A percentile compares a stretch with the other conserved stretches of the same genome.
These are phyloP conservation scores for Perkinsus marinus DNA, from an alignment of 169 alveolate species.

Conservation along the genomic window DNA sequence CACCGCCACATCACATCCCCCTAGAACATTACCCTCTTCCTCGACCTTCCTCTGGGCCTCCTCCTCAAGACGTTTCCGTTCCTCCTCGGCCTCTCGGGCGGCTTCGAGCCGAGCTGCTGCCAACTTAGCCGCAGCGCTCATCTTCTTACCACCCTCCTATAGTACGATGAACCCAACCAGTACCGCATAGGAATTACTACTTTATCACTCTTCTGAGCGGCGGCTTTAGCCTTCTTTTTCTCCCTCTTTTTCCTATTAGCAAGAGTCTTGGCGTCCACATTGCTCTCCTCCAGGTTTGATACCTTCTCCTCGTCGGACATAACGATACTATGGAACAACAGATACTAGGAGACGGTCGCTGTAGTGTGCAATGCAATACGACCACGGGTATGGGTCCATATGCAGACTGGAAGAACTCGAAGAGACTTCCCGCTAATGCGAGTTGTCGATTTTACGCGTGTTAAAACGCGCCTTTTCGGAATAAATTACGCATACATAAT, in stretches of 20 bases:
- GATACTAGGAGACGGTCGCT: not conserved
- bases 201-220: not conserved
- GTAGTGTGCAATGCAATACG: no score
- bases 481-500: no score
- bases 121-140: not conserved
- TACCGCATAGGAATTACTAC: not conserved
- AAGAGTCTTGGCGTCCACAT: not conserved
- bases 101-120: not conserved
- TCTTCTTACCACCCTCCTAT: not conserved
- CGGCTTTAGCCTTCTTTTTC: not conserved
- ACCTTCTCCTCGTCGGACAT: not conserved
- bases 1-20: conserved; percentile 10
- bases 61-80: conserved; percentile 9
- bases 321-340: not conserved
- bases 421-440: no score
- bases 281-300: not conserved
- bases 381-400: no score
- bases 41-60: conserved; percentile 4
- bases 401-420: no score
- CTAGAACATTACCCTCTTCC: conserved; percentile 24
- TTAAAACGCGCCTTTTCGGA: no score
- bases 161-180: not conserved
- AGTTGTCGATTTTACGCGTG: no score
- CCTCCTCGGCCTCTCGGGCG: conserved; percentile 4
- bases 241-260: not conserved